Percentiles rank a stretch among this genome's conserved stretches.
These are phyloP conservation scores for Fragaria nilgerrensis DNA, from an alignment of 306 rosid genomes.

Conservation along the genomic window DNA sequence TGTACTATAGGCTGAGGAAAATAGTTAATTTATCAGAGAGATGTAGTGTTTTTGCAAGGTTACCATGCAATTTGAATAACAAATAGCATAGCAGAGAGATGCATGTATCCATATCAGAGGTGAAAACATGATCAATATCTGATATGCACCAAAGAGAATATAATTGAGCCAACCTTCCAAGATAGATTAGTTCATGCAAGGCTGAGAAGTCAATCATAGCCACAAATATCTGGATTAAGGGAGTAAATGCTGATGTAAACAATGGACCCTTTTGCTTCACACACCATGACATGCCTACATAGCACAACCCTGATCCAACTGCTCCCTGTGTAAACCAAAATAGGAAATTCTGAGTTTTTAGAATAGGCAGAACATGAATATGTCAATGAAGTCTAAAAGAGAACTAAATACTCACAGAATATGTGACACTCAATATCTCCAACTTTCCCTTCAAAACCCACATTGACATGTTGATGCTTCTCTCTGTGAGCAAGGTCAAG, in stretches of 20 bases:
- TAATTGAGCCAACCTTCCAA: conserved; percentile 67
- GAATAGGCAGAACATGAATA: neutral
- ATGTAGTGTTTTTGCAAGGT: no score
- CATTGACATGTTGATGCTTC: conserved; percentile 38
- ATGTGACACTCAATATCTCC: conserved; percentile 55
- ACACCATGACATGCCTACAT: conserved; percentile 94
- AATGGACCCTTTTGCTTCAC: conserved; percentile 81
- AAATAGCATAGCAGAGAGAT: no score
- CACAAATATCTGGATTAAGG: conserved; percentile 61
- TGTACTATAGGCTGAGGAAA: no score
- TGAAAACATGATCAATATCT: neutral
- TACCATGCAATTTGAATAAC: no score
- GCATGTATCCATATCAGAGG: no score
- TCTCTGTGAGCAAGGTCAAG: conserved; percentile 48
- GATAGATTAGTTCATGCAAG: conserved; percentile 69
- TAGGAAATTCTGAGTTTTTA: neutral
- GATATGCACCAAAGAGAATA: neutral
- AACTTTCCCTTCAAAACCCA: conserved; percentile 66
- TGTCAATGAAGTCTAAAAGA: neutral
- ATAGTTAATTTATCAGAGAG: neutral
- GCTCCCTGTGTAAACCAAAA: conserved; percentile 48
- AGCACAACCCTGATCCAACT: conserved; percentile 91
- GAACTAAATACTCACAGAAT: conserved; percentile 51
- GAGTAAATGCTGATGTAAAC: conserved; percentile 77
- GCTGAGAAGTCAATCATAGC: conserved; percentile 62